phyloP scores from a whole-genome alignment of 352 stramenopile genomes.

The Globisporangium yorkense region DNA sequence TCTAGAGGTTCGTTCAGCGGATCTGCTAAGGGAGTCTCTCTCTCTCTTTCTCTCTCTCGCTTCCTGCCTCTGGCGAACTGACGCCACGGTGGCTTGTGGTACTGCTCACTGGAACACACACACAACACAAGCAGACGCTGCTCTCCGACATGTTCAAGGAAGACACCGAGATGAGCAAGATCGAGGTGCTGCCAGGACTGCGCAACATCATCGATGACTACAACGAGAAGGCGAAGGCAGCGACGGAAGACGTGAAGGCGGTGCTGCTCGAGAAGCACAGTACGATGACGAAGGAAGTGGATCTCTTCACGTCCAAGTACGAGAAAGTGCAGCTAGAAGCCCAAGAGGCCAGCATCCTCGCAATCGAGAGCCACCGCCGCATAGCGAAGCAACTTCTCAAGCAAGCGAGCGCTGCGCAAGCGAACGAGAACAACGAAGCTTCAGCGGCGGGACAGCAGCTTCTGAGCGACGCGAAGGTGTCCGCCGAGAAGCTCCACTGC shows the following conservation, averaged over 20 bases:
- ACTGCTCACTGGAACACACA: background rate
- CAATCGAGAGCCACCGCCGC: constrained; percentile 77
- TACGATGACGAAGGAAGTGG: constrained; percentile 46
- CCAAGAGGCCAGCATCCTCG: constrained; percentile 64
- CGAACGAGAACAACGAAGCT: constrained; percentile 26
- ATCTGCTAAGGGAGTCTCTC: background rate
- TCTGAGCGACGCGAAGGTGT: constrained; percentile 75
- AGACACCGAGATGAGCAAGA: constrained; percentile 89
- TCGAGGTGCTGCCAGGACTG: constrained; percentile 84
- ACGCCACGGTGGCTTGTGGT: no score
- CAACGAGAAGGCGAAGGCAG: constrained; percentile 72
- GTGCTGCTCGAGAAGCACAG: constrained; percentile 73
- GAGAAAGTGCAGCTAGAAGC: constrained; percentile 57
- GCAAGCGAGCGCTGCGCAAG: constrained; percentile 25
- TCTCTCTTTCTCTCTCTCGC: background rate
- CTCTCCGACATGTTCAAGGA: constrained; percentile 91
- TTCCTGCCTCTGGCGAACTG: background rate
- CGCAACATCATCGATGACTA: constrained; percentile 90
- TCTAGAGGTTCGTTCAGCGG: constrained; percentile 42
- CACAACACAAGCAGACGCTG: constrained; percentile 41
- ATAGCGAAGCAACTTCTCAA: constrained; percentile 74
- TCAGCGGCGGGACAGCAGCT: constrained; percentile 48
- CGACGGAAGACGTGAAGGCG: constrained; percentile 80
- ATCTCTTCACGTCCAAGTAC: constrained; percentile 55
- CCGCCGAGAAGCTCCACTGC: constrained; percentile 81